Conservation (phyloP, 805 yeast genomes). For the Metschnikowia noctiluminum region DNA sequence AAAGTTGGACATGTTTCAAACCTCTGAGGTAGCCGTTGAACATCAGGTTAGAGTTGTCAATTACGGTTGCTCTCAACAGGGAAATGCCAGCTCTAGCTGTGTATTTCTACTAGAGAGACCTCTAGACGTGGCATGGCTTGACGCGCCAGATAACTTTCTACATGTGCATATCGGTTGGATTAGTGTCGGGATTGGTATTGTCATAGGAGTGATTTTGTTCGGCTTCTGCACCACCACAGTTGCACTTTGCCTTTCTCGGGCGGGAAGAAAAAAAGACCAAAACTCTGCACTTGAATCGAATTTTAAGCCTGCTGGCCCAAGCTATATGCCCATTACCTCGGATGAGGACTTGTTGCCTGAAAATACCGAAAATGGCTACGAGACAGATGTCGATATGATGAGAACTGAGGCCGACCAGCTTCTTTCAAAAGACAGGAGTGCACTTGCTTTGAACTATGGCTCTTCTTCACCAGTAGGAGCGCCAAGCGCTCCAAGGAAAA, state of each 20-base stretch:
- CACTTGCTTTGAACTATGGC: conserved; percentile 5
- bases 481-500: conserved; percentile 26
- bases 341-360: conserved; percentile 23
- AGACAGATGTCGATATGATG: conserved; percentile 39
- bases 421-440: conserved; percentile 22
- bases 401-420: conserved; percentile 31
- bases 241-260: conserved; percentile 15
- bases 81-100: conserved; percentile 39
- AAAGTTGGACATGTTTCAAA: conserved; percentile 1
- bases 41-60: conserved; percentile 57
- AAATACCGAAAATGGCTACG: conserved; percentile 37
- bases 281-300: conserved; percentile 3
- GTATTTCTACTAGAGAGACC: conserved; percentile 67
- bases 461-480: conserved; percentile 13
- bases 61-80: conserved; percentile 53
- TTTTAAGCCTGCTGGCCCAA: conserved; percentile 21
- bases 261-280: conserved; percentile 3
- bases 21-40: conserved; percentile 26
- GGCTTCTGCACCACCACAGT: conserved; percentile 21
- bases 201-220: conserved; percentile 53
- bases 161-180: conserved; percentile 64
- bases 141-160: conserved; percentile 40
- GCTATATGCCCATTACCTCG: conserved; percentile 37
- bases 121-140: conserved; percentile 61
- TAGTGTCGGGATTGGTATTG: conserved; percentile 64